Evolutionary conservation across 1,284 basidiomycete genomes (phyloP), one percentile per base, ranked within the genome.

Genomic region (Ustilago loliicola): DNA sequence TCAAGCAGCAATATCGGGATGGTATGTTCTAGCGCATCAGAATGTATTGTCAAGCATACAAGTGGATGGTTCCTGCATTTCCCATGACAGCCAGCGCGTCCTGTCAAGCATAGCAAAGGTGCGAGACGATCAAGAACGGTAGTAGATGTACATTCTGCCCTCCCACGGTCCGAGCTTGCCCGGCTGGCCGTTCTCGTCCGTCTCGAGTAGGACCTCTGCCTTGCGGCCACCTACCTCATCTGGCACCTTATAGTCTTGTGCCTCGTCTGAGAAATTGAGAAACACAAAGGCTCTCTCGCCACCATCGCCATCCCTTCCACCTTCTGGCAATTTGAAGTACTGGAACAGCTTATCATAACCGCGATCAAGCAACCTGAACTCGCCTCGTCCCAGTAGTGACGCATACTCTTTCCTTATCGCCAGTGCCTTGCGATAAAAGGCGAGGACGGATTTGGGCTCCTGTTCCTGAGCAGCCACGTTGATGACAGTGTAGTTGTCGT

Each of bases 401-500:
- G 89, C 87, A 71, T 91, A 79, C n/a, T 87, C 80, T 77, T 91
- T 92, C n/a, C 92, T 88, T 3, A 90, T 70, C 7, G 69, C 73
- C 21, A 93, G 77, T 7, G 91, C 88, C 10, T 83, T 78, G 79
- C 90, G 90, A 88, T 90, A 93, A 81, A 92, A 93, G 0, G 87
- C 77, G 36, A 88, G 88, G 2, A 92, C 90, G 71, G 90, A 91
- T 13, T 87, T 68, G 0, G 86, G 71, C 61, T 92, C 89, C 1
- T 83, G 74, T 15, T 88, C 61, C 83, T 92, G 90, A 6, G 83
- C 86, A 2, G 86, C 88, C 5, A 89, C 91, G 79, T 93, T 93
- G 89, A 91, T 92, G 7, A 86, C 80, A 17, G 69, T 71, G 80
- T 90, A 91, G 79, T 93, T 91, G 47, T 92, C 91, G 78, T 92